These are phyloP conservation scores for Solanum ahanhuiri DNA, from an alignment of 257 asterid species.

Conservation along the genomic window DNA sequence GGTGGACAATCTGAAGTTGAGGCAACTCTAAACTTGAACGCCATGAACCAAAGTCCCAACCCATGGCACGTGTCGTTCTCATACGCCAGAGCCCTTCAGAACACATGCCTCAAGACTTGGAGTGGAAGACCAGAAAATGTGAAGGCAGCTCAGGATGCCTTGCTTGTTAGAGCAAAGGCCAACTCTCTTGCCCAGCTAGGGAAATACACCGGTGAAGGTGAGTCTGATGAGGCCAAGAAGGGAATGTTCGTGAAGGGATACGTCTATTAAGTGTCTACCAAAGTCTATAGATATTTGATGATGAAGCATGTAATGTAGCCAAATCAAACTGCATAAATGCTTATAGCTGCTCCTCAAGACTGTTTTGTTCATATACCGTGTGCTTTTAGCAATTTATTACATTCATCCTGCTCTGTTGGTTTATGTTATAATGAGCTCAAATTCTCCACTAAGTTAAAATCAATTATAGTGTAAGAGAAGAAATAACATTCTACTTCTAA, in stretches of 20 bases:
- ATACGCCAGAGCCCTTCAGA: slow-evolving; percentile 65
- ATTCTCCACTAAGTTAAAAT: background rate
- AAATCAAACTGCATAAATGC: slow-evolving; percentile 6
- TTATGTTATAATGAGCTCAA: background rate
- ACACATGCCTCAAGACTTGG: slow-evolving; percentile 74
- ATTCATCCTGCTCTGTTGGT: background rate
- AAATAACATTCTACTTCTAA: background rate
- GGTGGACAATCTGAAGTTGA: slow-evolving; percentile 76
- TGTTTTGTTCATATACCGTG: background rate
- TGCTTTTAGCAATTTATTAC: background rate
- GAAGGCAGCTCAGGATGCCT: slow-evolving; percentile 52
- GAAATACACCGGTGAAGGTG: slow-evolving; percentile 63
- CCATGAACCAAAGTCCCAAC: slow-evolving; percentile 62
- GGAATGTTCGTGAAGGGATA: slow-evolving; percentile 63
- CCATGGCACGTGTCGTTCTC: slow-evolving; percentile 81
- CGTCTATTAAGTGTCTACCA: slow-evolving; percentile 24
- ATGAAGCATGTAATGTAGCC: slow-evolving; percentile 20
- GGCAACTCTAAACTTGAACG: slow-evolving; percentile 65
- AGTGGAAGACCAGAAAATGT: slow-evolving; percentile 58
- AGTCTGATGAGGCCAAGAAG: slow-evolving; percentile 62
- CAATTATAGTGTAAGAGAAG: background rate
- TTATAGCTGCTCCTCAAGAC: slow-evolving; percentile 3
- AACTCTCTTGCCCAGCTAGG: slow-evolving; percentile 80
- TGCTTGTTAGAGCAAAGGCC: slow-evolving; percentile 52
- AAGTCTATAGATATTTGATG: slow-evolving; percentile 1